Base-by-base conservation (phyloP, 768 basidiomycete species). In the Trametes villosa region DNA sequence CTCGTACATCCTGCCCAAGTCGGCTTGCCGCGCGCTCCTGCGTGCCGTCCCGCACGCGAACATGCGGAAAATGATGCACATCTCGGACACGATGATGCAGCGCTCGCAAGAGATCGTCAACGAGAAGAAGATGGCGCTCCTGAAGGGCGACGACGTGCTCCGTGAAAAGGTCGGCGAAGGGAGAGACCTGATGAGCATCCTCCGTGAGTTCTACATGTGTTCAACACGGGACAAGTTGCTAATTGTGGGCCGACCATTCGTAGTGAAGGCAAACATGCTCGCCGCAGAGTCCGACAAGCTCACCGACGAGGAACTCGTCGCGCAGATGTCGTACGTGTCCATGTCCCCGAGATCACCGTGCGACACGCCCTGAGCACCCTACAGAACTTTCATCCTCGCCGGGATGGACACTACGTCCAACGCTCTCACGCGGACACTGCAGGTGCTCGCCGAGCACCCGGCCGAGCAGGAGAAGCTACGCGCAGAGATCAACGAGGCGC, bases 131-230 rank as follows among this genome's bases (percentile, higher is more conserved):
- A 63, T 58, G 30, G 74, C 78, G 1, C 41, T 81, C 5, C 55
- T 53, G n/a, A 63, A 66, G 20, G 78, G 76, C 9, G 77, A 78
- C 30, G 70, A 72, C 27, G 71, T 66, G 6, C 27, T 59, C 2
- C 15, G 52, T 3, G 30, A 49, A 8, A 48, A 57, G 27, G 42
- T 64, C 11, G 63, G 59, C 2, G 68, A 70, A 47, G 77, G 77
- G 12, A 78, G 78, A 36, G 81, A 82, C 62, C 74, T 84, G 24
- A 73, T 82, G 59, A 81, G 77, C 56, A 72, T 81, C 42, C 64
- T 83, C 20, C 70, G 81, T 82, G 59, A 13, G 33, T 3, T 51
- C 27, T 11, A 12, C 9, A n/a, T 48, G 30, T 22, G 33, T 40
- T 3, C 27, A 17, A 13, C 12, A 9, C 27, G 27, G 2, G n/a